Evolutionary conservation across 1,284 basidiomycete species (phyloP), one percentile per base, ranked within the genome.

Genomic region (Cutaneotrichosporon sp.): DNA sequence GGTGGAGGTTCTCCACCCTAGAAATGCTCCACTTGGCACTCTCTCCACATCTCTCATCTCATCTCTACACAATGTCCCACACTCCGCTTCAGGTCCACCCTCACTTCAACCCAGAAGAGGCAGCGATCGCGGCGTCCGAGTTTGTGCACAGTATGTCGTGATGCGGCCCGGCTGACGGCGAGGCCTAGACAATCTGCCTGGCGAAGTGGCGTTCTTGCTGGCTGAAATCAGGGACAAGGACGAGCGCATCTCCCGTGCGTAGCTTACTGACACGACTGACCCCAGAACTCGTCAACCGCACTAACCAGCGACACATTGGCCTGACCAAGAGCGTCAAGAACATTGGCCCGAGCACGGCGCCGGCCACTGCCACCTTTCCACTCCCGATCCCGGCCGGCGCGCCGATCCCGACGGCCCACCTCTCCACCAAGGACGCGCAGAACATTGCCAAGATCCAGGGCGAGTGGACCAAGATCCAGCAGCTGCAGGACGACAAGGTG

Each of bases 131-230:
- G 45, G 87, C 88, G 2, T 82, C 86, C 24, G 88, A 89, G 72
- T 89, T 86, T 69, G 85, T 90, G 11, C 82, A 83, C 13, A 88
- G 88, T 89, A 64, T 79, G 87, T 82, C 2, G 11, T 27, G n/a
- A 29, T 34, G 5, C 16, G 43, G 43, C 33, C 25, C 16, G 16
- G n/a, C 18, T 38, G 18, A 43, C 29, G 54, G 31, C 20, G 33
- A 89, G 89, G 85, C 68, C 81, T 91, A 29, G 89, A 91, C 66
- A 91, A 90, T 71, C 81, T 91, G 50, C 87, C 88, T 0, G 84
- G 83, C 58, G 89, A 91, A 75, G 85, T 90, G 7, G 84, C 85
- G 34, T 87, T 87, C 72, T 79, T 91, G 10, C 81, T 90, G 10
- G 83, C 86, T 51, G 89, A 91, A 76, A 89, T 91, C 56, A 68